Conservation (phyloP, 192 early-diverging fungal species). For the Coemansia umbellata region DNA sequence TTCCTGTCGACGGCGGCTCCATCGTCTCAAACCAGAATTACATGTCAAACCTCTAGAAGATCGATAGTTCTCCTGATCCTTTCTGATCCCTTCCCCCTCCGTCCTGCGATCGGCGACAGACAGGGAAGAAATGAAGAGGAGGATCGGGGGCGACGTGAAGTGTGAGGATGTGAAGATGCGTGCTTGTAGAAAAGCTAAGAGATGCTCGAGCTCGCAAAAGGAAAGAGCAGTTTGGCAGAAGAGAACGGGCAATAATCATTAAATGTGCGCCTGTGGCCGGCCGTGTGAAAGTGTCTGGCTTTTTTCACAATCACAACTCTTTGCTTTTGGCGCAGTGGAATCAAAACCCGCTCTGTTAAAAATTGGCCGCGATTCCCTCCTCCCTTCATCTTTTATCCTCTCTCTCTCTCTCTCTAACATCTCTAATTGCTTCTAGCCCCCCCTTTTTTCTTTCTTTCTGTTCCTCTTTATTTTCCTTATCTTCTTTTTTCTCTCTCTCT, state of each 20-base stretch:
- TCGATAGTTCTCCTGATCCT: too few relatives aligned
- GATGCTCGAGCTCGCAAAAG: too few relatives aligned
- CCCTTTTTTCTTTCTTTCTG: neutral
- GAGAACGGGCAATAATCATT: neutral
- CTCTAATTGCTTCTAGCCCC: neutral
- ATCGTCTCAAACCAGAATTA: conserved; percentile 28
- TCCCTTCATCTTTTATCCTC: neutral
- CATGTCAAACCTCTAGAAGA: conserved; percentile 11
- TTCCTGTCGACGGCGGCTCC: conserved; percentile 80
- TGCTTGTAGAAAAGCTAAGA: too few relatives aligned
- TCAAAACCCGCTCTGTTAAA: neutral
- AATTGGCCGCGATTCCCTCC: neutral
- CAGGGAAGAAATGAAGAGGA: too few relatives aligned
- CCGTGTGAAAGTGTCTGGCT: too few relatives aligned
- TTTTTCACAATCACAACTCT: too few relatives aligned
- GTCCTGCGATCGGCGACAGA: too few relatives aligned
- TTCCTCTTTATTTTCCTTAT: conserved; percentile 1
- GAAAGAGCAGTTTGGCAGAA: neutral
- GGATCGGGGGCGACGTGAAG: too few relatives aligned
- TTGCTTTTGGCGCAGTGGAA: conserved; percentile 5
- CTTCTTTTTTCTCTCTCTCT: neutral
- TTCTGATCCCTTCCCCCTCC: too few relatives aligned
- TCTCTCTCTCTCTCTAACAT: neutral
- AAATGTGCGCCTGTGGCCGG: too few relatives aligned
- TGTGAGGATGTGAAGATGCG: too few relatives aligned